phyloP scores from a whole-genome alignment of 1,284 basidiomycete species.

The Austroboletus novae-zelandiae region DNA sequence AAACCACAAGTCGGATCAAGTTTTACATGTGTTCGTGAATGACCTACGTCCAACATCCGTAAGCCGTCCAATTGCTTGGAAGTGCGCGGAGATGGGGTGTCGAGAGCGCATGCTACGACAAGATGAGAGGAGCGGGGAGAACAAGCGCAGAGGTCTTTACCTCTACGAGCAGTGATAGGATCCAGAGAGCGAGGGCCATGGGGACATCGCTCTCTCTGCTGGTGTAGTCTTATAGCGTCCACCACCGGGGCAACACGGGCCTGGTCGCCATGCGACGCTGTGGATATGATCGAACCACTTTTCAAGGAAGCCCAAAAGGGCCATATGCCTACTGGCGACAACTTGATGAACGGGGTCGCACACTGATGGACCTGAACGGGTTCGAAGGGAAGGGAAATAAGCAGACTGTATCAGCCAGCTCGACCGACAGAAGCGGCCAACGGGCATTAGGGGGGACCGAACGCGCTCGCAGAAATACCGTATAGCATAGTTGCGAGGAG shows the following conservation, averaged over 20 bases:
- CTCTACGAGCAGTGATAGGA: neutral
- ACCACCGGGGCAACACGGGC: neutral
- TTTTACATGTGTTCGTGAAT: neutral
- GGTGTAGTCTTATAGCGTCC: slow-evolving; percentile 1
- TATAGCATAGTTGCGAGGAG: too few relatives aligned
- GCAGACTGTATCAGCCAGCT: too few relatives aligned
- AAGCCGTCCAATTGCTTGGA: slow-evolving; percentile 54
- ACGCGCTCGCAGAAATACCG: too few relatives aligned
- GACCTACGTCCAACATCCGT: slow-evolving; percentile 61
- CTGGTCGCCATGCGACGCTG: neutral
- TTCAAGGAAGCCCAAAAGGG: too few relatives aligned
- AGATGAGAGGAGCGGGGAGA: slow-evolving; percentile 3
- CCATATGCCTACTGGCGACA: too few relatives aligned
- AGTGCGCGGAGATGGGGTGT: slow-evolving; percentile 35
- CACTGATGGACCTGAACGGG: neutral
- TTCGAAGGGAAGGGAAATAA: too few relatives aligned
- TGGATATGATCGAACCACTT: neutral
- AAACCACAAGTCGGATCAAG: neutral
- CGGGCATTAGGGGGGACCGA: too few relatives aligned
- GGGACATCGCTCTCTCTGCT: too few relatives aligned
- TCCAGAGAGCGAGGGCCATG: slow-evolving; percentile 12
- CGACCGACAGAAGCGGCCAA: too few relatives aligned
- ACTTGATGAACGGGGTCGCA: too few relatives aligned
- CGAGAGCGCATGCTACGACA: slow-evolving; percentile 1
- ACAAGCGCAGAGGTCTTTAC: neutral